phyloP scores from a whole-genome alignment of 202 grass and related monocot genomes.

The Brachypodium distachyon region DNA sequence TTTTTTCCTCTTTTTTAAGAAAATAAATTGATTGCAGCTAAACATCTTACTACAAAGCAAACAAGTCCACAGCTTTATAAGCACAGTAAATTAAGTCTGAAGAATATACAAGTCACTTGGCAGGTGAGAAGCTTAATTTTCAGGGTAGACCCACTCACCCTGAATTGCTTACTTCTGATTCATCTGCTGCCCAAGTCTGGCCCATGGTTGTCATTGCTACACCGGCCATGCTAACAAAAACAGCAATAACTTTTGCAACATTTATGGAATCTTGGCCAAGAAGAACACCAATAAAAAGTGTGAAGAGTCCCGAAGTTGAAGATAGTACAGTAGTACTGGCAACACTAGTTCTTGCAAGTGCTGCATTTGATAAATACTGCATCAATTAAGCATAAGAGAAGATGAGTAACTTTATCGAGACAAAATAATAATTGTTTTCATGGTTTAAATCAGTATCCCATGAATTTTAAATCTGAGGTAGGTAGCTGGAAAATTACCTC shows the following conservation, averaged over 20 bases:
- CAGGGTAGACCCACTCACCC: conserved; percentile 35
- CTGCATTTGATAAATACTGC: conserved; percentile 99
- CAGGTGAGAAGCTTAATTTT: not conserved
- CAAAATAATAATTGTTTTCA: not conserved
- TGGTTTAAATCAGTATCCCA: not conserved
- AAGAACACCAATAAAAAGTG: conserved; percentile 74
- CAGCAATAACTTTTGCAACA: conserved; percentile 74
- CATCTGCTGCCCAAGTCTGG: conserved; percentile 91
- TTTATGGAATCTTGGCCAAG: conserved; percentile 89
- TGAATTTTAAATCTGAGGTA: not conserved
- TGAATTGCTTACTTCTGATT: conserved; percentile 55
- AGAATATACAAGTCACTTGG: not conserved
- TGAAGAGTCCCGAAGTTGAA: conserved; percentile 94
- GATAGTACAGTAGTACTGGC: conserved; percentile 92
- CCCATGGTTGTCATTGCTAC: conserved; percentile 88
- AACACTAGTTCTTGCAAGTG: conserved; percentile 97
- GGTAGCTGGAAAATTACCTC: conserved; percentile 56
- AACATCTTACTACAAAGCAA: not conserved
- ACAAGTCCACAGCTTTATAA: not conserved
- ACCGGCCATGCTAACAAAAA: conserved; percentile 89
- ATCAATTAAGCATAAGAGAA: conserved; percentile 38
- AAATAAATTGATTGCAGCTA: not conserved
- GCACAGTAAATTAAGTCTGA: not conserved
- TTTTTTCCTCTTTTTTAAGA: not conserved
- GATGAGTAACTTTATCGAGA: not conserved